phyloP scores from a whole-genome alignment of 2,329 filamentous ascomycete species.

The Hypoxylon sp. region DNA sequence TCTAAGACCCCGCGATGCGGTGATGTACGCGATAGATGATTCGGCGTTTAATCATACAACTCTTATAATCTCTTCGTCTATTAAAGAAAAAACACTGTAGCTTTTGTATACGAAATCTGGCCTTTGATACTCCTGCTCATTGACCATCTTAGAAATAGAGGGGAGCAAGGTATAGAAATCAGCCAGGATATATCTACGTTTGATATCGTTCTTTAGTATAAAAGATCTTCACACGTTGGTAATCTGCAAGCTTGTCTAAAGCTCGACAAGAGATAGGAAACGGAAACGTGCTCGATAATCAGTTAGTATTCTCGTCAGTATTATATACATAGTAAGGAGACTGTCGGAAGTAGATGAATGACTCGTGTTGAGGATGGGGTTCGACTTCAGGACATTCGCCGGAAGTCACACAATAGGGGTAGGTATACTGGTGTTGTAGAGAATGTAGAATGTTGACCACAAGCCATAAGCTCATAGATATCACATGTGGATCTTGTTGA shows the following conservation, averaged over 20 bases:
- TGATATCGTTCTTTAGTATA: not conserved
- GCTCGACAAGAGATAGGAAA: not conserved
- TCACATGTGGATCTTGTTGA: conserved; percentile 26
- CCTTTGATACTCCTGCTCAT: not conserved
- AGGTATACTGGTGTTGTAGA: not conserved
- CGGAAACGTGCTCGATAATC: not conserved
- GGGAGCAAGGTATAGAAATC: not conserved
- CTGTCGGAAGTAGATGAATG: not conserved
- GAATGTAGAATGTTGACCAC: not conserved
- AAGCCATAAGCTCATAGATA: conserved; percentile 5
- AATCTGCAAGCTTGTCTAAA: not conserved
- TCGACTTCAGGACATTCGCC: not conserved
- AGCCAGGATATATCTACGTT: not conserved
- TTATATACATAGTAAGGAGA: not conserved
- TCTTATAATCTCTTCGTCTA: not conserved
- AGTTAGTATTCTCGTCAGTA: not conserved
- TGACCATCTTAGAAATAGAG: not conserved
- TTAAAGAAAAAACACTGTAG: not conserved
- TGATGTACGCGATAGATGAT: not conserved
- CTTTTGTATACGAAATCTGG: not conserved
- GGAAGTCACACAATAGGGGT: not conserved
- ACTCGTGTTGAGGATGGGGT: conserved; percentile 17
- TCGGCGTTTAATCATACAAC: not conserved
- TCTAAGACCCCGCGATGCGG: conserved; percentile 6
- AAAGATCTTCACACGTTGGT: not conserved